Conservation (phyloP, 495 filamentous ascomycete genomes). For the Aspergillus asperescens region DNA sequence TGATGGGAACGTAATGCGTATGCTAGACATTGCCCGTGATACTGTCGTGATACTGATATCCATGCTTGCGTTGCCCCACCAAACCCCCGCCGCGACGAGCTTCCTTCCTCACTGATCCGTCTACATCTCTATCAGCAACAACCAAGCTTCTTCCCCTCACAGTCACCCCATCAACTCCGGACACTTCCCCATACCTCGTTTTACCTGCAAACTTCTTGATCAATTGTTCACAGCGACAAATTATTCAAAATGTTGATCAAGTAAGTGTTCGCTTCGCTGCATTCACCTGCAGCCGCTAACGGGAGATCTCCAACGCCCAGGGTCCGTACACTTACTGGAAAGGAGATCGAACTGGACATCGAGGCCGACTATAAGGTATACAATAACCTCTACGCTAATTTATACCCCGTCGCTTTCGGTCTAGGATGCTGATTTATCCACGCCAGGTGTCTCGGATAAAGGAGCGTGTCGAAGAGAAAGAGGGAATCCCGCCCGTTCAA, state of each 20-base stretch:
- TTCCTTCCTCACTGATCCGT: conserved; percentile 3
- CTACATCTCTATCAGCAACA: conserved; percentile 9
- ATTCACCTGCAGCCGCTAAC: conserved; percentile 1
- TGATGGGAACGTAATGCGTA: background rate
- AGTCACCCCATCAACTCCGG: conserved; percentile 5
- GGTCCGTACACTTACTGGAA: conserved; percentile 95
- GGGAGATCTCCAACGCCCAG: conserved; percentile 40
- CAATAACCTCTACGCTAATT: background rate
- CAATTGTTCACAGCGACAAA: background rate
- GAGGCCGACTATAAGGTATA: conserved; percentile 85
- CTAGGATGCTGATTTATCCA: background rate
- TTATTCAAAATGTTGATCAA: conserved; percentile 46
- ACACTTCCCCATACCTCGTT: background rate
- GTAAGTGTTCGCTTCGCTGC: conserved; percentile 23
- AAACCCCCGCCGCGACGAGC: conserved; percentile 17
- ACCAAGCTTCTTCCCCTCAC: conserved; percentile 18
- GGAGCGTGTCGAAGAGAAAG: conserved; percentile 97
- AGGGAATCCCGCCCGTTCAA: conserved; percentile 95
- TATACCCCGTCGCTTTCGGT: background rate
- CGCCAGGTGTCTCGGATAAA: conserved; percentile 88
- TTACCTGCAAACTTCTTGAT: background rate
- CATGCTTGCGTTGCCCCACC: conserved; percentile 17
- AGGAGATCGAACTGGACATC: conserved; percentile 97
- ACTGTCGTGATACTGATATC: background rate
- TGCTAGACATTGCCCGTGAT: background rate